Conservation (phyloP, 352 stramenopile species). For the Globisporangium spiculum region DNA sequence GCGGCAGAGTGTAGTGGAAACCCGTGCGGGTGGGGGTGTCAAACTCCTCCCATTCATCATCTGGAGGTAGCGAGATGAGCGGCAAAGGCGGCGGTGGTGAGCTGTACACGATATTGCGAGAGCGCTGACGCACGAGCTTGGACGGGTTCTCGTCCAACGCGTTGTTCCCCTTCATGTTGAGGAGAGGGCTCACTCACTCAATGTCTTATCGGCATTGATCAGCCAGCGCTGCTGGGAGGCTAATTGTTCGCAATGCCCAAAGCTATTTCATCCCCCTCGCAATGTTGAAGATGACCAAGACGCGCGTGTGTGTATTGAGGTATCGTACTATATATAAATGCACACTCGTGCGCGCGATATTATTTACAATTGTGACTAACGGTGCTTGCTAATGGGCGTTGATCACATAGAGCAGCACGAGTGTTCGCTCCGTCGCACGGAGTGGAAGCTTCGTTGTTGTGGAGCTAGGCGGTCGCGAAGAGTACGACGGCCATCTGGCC, state of each 20-base stretch:
- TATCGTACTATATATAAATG: neutral
- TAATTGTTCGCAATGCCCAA: neutral
- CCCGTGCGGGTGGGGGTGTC: slow-evolving; percentile 53
- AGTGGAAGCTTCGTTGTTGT: neutral
- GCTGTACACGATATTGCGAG: slow-evolving; percentile 30
- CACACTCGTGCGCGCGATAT: neutral
- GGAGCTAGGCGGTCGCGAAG: slow-evolving; percentile 74
- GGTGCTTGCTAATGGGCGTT: neutral
- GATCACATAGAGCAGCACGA: neutral
- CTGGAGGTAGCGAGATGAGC: slow-evolving; percentile 59
- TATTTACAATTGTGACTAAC: neutral
- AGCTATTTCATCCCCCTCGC: neutral
- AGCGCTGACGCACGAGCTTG: slow-evolving; percentile 42
- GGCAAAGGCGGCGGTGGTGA: slow-evolving; percentile 52
- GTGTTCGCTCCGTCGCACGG: neutral
- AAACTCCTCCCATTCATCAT: slow-evolving; percentile 71
- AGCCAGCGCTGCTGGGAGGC: neutral
- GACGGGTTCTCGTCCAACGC: neutral
- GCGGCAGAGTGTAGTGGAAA: slow-evolving; percentile 50
- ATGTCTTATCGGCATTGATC: neutral
- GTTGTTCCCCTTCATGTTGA: neutral
- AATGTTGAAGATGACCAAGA: neutral
- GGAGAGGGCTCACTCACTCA: neutral
- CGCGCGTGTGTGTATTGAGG: neutral
- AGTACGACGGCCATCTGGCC: slow-evolving; percentile 93